Evolutionary conservation across 345 rosid species (phyloP).

Genomic region (Euphorbia lathyris): DNA sequence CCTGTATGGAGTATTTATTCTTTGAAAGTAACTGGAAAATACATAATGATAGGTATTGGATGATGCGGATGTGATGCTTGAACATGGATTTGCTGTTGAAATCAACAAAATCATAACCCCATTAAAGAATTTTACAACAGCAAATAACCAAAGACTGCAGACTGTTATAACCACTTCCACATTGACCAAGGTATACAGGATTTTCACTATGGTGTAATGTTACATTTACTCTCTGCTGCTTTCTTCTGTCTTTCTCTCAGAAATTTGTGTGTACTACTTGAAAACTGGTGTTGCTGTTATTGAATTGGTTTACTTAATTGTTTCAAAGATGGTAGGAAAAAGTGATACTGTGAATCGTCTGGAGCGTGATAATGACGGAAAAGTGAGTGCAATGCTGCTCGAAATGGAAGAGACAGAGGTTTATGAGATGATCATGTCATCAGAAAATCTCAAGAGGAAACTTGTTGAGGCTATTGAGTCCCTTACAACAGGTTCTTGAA

Average conservation of each 20-base stretch:
- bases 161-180: conserved; percentile 18
- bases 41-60: conserved; percentile 23
- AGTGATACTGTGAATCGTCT: conserved; percentile 12
- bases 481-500: conserved; percentile 16
- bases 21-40: neutral
- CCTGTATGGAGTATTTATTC: neutral
- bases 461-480: conserved; percentile 25
- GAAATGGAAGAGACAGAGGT: conserved; percentile 28
- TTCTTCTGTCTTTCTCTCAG: neutral
- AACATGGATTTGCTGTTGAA: conserved; percentile 19
- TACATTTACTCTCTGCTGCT: neutral
- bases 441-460: conserved; percentile 27
- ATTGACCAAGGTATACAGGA: conserved; percentile 13
- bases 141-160: conserved; percentile 9
- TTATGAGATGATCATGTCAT: conserved; percentile 14
- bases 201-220: neutral
- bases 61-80: conserved; percentile 19
- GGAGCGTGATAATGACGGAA: conserved; percentile 26
- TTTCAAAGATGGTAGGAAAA: conserved; percentile 21
- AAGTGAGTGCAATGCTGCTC: conserved; percentile 29
- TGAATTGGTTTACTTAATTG: conserved; percentile 1
- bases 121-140: conserved; percentile 11
- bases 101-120: conserved; percentile 17
- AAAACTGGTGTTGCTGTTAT: neutral
- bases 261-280: neutral